A percentile compares a stretch with the other conserved stretches of the same genome.
phyloP scores from a whole-genome alignment of 2,329 filamentous ascomycete species.

The Scolecobasidium constrictum region DNA sequence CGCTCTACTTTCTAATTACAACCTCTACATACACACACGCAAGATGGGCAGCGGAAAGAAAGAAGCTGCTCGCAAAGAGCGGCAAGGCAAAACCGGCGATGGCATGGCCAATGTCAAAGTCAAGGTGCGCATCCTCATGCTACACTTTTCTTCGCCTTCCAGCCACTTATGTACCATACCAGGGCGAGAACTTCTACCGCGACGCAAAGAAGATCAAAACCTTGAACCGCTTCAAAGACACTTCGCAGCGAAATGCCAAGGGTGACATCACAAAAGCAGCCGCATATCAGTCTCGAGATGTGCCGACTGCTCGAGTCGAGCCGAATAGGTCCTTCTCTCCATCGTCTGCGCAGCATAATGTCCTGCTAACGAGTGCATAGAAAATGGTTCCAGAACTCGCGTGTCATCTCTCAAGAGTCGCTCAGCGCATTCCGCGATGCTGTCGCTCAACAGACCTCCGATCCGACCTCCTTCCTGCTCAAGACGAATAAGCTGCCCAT shows the following conservation, averaged over 20 bases:
- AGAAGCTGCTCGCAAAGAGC: slow-evolving; percentile 69
- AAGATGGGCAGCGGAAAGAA: slow-evolving; percentile 87
- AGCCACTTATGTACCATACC: background rate
- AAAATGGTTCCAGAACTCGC: slow-evolving; percentile 95
- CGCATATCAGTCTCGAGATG: slow-evolving; percentile 70
- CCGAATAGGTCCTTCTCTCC: slow-evolving; percentile 81
- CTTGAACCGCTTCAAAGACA: slow-evolving; percentile 84
- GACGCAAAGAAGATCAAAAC: slow-evolving; percentile 80
- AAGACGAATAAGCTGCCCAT: slow-evolving; percentile 97
- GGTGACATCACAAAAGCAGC: slow-evolving; percentile 81
- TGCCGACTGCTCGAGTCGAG: slow-evolving; percentile 78
- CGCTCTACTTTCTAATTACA: background rate
- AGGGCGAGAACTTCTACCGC: slow-evolving; percentile 96
- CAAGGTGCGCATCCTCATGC: slow-evolving; percentile 39
- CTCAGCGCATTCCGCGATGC: slow-evolving; percentile 80
- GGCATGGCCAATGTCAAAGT: slow-evolving; percentile 83
- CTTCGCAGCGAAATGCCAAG: slow-evolving; percentile 66
- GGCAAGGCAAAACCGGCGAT: slow-evolving; percentile 76
- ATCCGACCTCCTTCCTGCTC: slow-evolving; percentile 89
- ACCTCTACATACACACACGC: background rate
- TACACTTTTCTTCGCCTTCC: background rate
- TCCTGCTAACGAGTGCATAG: too few species aligned
- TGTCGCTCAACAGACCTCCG: slow-evolving; percentile 78
- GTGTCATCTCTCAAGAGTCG: slow-evolving; percentile 81
- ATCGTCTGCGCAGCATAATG: background rate